These are phyloP conservation scores for Eucalyptus albens DNA, from an alignment of 345 rosid species.

Conservation along the genomic window DNA sequence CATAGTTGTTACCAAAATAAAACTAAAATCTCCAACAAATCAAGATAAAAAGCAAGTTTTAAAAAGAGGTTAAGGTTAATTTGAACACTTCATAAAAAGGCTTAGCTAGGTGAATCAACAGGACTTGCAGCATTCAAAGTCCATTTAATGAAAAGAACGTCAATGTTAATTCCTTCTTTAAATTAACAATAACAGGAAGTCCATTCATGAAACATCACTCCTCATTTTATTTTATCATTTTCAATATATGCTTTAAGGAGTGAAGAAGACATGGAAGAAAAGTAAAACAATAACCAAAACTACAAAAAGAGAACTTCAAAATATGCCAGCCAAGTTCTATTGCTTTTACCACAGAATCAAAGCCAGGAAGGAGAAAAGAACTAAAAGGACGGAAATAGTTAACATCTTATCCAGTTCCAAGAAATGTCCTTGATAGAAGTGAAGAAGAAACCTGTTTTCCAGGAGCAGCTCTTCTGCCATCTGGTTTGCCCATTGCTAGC, in stretches of 20 bases:
- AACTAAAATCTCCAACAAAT: background rate
- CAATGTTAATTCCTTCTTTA: background rate
- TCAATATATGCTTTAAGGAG: background rate
- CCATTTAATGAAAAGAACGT: background rate
- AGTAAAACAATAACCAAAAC: background rate
- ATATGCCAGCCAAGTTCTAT: background rate
- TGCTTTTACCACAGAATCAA: background rate
- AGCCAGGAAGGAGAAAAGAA: background rate
- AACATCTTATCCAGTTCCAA: background rate
- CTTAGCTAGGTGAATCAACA: background rate
- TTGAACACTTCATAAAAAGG: background rate
- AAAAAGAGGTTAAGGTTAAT: background rate
- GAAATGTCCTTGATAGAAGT: background rate
- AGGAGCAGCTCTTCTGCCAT: slow-evolving; percentile 77
- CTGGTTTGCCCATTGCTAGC: slow-evolving; percentile 78
- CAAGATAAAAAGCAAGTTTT: background rate
- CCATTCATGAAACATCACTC: background rate
- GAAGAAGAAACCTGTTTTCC: slow-evolving; percentile 47
- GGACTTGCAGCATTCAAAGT: background rate
- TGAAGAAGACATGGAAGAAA: background rate
- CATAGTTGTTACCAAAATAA: background rate
- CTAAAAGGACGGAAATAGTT: background rate
- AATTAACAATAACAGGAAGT: background rate
- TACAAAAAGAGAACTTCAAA: background rate
- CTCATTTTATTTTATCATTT: background rate